Evolutionary conservation across 2,329 filamentous ascomycete species (phyloP), one percentile per base, ranked within the genome.

Genomic region (Corniculantispora saksenae): DNA sequence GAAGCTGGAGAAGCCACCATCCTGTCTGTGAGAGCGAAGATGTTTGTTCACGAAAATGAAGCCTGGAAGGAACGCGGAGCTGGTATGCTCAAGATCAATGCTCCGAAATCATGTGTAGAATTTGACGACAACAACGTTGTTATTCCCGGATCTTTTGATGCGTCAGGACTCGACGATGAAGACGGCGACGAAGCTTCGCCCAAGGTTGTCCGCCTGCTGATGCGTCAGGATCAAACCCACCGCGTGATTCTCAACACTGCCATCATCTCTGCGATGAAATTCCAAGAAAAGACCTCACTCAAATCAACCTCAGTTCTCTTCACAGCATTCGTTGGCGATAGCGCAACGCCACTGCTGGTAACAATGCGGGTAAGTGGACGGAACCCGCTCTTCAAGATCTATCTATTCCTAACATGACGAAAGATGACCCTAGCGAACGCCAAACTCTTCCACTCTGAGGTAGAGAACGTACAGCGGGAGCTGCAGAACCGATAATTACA

Each of bases 1-100:
- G 94, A 98, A 78, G 89, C 93, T 72, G 88, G 88, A 57, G 94
- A 98, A 76, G 83, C 83, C 23, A 94, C 91, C 1, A 80, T 92
- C 57, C 86, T 94, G 73, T 85, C 88, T 53, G 88, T 91, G 66
- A 89, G 94, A 69, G 91, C 92, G 23, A 97, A 96, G 77, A 86
- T 98, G 66, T 98, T 92, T 80, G 86, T 90, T 65, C 91, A 95
- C 71, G 88, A 91, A 69, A 87, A 87, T 68, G 82, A 83, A 43
- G 84, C 86, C 63, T 98, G 94, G 94, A 94, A 94, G 76, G 94
- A 98, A 79, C 89, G 94, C 61, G 94, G 94, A 15, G 85, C 89
- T 4, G 94, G 94, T 53, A 90, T 90, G 70, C 83, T 97, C 70
- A 95, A 95, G 79, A 84, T 97, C 75, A 97, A 97, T 72, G 89